phyloP scores from a whole-genome alignment of 495 filamentous ascomycete genomes.

The Tuber borchii region DNA sequence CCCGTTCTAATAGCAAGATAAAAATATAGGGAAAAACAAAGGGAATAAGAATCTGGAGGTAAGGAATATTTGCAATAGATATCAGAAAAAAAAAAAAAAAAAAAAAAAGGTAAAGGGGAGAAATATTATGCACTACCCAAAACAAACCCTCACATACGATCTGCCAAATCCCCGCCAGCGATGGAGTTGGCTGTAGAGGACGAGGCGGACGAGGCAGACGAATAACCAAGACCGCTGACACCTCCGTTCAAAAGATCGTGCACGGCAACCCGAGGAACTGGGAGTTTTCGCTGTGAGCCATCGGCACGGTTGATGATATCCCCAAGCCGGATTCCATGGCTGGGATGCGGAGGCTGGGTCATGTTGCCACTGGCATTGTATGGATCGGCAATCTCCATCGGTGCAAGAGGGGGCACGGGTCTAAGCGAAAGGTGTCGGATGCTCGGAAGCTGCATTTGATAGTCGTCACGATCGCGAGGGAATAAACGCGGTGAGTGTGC shows the following conservation, averaged over 20 bases:
- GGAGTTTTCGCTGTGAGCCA: slow-evolving; percentile 85
- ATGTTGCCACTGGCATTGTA: slow-evolving; percentile 42
- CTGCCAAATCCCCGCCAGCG: slow-evolving; percentile 40
- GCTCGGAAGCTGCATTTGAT: slow-evolving; percentile 72
- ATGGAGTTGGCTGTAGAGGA: slow-evolving; percentile 41
- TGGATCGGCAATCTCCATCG: slow-evolving; percentile 69
- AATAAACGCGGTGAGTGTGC: slow-evolving; percentile 89
- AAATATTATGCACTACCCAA: slow-evolving; percentile 24
- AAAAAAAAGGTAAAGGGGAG: slow-evolving; percentile 20
- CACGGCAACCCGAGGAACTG: slow-evolving; percentile 84
- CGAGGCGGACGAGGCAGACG: slow-evolving; percentile 32
- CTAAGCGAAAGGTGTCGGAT: slow-evolving; percentile 81
- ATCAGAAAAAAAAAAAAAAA: neutral
- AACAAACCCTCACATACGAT: slow-evolving; percentile 35
- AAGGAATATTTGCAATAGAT: slow-evolving; percentile 29
- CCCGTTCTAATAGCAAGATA: slow-evolving; percentile 36
- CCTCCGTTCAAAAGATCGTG: slow-evolving; percentile 65
- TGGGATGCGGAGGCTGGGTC: slow-evolving; percentile 42
- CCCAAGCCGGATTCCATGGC: slow-evolving; percentile 68
- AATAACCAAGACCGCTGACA: slow-evolving; percentile 23
- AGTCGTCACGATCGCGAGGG: slow-evolving; percentile 57
- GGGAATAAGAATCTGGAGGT: neutral
- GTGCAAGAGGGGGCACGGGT: slow-evolving; percentile 81
- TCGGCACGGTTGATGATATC: slow-evolving; percentile 89
- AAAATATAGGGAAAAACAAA: slow-evolving; percentile 26